Conservation (phyloP, 2,329 filamentous ascomycete species). For the Didymella keratinophila region DNA sequence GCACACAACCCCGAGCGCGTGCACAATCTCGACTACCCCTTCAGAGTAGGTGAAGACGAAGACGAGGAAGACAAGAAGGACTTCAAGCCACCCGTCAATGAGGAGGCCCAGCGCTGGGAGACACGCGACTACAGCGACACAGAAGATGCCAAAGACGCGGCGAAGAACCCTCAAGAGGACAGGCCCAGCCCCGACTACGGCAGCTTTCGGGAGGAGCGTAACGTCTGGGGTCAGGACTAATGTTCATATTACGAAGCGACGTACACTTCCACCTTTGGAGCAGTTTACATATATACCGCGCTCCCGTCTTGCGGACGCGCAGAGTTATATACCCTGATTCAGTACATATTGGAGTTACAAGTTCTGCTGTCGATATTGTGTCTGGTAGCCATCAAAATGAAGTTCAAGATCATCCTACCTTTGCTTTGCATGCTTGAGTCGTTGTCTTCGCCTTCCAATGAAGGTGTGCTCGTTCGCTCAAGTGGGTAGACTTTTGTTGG, state of each 20-base stretch:
- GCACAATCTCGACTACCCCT: conserved; percentile 57
- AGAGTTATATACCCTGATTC: conserved; percentile 21
- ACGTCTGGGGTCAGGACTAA: conserved; percentile 48
- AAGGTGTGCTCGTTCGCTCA: too few species aligned
- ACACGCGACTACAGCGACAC: conserved; percentile 41
- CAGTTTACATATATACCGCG: conserved; percentile 8
- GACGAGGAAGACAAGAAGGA: conserved; percentile 45
- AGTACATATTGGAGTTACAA: conserved; percentile 16
- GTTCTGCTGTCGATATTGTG: conserved; percentile 5
- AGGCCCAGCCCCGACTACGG: conserved; percentile 50
- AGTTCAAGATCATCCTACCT: not conserved
- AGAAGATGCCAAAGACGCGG: conserved; percentile 28
- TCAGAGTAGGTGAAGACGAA: conserved; percentile 52
- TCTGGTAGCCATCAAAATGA: not conserved
- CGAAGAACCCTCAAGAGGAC: conserved; percentile 20
- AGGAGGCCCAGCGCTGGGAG: conserved; percentile 57
- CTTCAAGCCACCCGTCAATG: conserved; percentile 49
- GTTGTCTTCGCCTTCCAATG: not conserved
- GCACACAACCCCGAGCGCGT: conserved; percentile 53
- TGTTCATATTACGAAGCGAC: not conserved
- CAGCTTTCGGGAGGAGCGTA: conserved; percentile 54
- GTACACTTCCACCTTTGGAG: not conserved
- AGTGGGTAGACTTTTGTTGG: too few species aligned
- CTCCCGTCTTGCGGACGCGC: not conserved
- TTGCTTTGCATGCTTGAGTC: not conserved